A percentile compares a stretch with the other conserved stretches of the same genome.
These are phyloP conservation scores for Pterocarpus santalinus DNA, from an alignment of 306 rosid genomes.

Conservation along the genomic window DNA sequence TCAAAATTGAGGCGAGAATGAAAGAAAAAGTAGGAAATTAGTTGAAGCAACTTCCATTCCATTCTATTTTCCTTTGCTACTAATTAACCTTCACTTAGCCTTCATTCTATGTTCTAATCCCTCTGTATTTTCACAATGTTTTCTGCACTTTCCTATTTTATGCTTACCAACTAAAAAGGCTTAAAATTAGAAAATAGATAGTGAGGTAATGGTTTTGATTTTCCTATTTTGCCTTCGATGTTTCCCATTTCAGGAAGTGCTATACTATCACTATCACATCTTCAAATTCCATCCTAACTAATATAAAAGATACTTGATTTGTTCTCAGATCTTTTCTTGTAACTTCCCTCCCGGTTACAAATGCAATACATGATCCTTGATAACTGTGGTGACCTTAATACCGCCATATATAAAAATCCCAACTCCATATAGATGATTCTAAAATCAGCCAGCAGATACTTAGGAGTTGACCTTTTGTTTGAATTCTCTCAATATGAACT, in stretches of 20 bases:
- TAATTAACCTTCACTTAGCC: too few relatives aligned
- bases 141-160: too few relatives aligned
- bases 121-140: neutral
- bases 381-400: neutral
- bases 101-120: neutral
- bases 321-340: neutral
- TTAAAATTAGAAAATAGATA: too few relatives aligned
- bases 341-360: neutral
- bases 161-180: too few relatives aligned
- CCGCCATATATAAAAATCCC: neutral
- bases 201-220: too few relatives aligned
- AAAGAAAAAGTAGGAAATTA: neutral
- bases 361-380: neutral
- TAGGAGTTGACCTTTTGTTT: too few relatives aligned
- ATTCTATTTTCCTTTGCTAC: neutral
- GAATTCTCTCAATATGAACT: too few relatives aligned
- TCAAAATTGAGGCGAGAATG: neutral
- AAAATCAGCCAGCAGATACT: too few relatives aligned
- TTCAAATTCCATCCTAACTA: neutral
- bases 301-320: neutral
- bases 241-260: too few relatives aligned
- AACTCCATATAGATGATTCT: too few relatives aligned
- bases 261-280: too few relatives aligned
- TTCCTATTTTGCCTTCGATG: too few relatives aligned
- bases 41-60: neutral